phyloP scores from a whole-genome alignment of 2,329 filamentous ascomycete species.

The Diaporthe sp. region DNA sequence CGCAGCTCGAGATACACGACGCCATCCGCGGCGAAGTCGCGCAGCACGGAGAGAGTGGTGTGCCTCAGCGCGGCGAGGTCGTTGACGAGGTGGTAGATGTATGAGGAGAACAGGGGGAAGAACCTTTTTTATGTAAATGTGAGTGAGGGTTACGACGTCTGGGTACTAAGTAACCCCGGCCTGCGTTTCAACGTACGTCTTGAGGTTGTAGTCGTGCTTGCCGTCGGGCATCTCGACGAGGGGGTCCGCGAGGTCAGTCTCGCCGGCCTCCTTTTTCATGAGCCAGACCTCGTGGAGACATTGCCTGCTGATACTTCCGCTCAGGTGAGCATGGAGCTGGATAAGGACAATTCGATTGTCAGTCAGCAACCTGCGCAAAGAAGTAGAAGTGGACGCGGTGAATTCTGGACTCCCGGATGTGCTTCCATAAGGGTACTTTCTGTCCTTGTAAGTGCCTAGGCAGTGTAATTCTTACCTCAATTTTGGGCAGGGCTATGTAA shows the following conservation, averaged over 20 bases:
- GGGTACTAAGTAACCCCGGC: not conserved
- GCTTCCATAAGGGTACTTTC: not conserved
- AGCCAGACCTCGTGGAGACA: constrained; percentile 83
- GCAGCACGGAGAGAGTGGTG: constrained; percentile 75
- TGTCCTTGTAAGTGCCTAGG: not conserved
- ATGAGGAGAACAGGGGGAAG: constrained; percentile 83
- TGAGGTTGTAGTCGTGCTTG: constrained; percentile 80
- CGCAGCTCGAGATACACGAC: constrained; percentile 85
- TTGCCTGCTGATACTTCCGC: constrained; percentile 80
- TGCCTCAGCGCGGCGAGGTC: constrained; percentile 71
- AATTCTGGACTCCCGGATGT: not conserved
- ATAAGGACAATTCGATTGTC: not conserved
- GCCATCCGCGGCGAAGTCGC: constrained; percentile 77
- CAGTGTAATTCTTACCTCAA: constrained; percentile 59
- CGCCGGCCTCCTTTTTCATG: constrained; percentile 66
- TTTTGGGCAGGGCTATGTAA: constrained; percentile 66
- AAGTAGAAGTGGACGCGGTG: constrained; percentile 28
- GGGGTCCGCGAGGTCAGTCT: constrained; percentile 76
- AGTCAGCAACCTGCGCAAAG: not conserved
- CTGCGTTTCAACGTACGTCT: constrained; percentile 65
- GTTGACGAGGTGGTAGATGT: constrained; percentile 83
- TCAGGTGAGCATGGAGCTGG: constrained; percentile 85
- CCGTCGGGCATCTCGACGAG: constrained; percentile 76
- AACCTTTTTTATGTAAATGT: constrained; percentile 65
- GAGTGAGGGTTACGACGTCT: constrained; percentile 4